These are phyloP conservation scores for Triadica sebifera DNA, from an alignment of 345 rosid species.

Conservation along the genomic window DNA sequence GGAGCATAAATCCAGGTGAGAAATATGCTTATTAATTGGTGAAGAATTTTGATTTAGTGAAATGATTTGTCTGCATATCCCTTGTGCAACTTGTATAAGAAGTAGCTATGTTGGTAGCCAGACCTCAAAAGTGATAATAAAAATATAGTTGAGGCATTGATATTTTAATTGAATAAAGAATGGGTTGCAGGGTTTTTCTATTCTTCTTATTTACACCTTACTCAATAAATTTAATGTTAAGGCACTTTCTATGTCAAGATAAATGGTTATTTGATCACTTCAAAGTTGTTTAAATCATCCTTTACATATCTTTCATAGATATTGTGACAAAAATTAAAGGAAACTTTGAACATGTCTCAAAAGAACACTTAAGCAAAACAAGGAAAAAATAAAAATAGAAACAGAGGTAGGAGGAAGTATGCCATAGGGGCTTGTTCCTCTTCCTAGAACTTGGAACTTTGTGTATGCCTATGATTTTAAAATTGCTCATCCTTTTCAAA, in stretches of 20 bases:
- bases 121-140: neutral
- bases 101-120: neutral
- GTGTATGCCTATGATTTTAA: neutral
- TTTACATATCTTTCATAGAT: neutral
- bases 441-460: too few relatives aligned
- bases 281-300: too few relatives aligned
- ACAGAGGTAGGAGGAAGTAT: too few relatives aligned
- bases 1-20: conserved; percentile 74
- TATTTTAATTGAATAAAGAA: neutral
- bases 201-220: neutral
- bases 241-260: too few relatives aligned
- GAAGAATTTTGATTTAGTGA: neutral
- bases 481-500: neutral
- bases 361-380: neutral
- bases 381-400: neutral
- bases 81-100: neutral
- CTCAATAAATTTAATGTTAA: too few relatives aligned
- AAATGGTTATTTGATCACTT: too few relatives aligned
- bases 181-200: neutral
- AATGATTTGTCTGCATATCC: neutral
- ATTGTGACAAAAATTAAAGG: neutral
- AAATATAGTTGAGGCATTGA: neutral
- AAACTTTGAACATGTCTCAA: neutral
- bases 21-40: neutral
- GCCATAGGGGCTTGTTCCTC: too few relatives aligned